phyloP scores from a whole-genome alignment of 305 asterid species.

The Solanum hybrid region DNA sequence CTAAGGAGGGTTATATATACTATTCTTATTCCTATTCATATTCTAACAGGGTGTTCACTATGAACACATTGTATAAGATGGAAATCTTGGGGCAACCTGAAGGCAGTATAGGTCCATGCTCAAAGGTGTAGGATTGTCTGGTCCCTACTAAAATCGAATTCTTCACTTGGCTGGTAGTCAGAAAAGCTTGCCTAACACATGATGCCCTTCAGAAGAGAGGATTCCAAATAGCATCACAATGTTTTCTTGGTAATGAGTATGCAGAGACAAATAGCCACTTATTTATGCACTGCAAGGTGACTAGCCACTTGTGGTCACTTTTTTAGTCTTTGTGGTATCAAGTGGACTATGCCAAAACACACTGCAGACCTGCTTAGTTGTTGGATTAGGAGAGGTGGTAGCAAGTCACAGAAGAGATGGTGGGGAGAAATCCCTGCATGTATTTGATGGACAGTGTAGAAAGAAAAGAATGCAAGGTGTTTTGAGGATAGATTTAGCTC shows the following conservation, averaged over 20 bases:
- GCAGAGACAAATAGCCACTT: neutral
- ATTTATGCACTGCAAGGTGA: neutral
- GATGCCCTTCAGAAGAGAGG: neutral
- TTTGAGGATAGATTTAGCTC: neutral
- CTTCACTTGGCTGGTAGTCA: neutral
- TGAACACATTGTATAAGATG: neutral
- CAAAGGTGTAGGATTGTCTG: neutral
- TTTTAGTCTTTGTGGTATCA: neutral
- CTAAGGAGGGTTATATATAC: neutral
- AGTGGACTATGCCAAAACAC: neutral
- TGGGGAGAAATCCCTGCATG: too few species aligned
- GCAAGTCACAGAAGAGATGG: too few species aligned
- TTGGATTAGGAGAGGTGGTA: neutral
- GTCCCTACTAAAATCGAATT: neutral
- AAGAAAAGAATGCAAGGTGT: neutral
- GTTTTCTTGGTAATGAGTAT: neutral
- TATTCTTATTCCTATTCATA: neutral
- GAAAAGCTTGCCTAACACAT: neutral
- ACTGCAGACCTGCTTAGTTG: neutral
- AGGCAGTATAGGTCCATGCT: neutral
- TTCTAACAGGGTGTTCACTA: neutral
- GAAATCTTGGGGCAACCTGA: neutral
- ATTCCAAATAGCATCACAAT: neutral
- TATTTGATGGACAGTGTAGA: neutral
- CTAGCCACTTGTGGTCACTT: neutral